Evolutionary conservation across 2,329 filamentous ascomycete genomes (phyloP), one percentile per base, ranked within the genome.

Genomic region (Talaromyces sp.): DNA sequence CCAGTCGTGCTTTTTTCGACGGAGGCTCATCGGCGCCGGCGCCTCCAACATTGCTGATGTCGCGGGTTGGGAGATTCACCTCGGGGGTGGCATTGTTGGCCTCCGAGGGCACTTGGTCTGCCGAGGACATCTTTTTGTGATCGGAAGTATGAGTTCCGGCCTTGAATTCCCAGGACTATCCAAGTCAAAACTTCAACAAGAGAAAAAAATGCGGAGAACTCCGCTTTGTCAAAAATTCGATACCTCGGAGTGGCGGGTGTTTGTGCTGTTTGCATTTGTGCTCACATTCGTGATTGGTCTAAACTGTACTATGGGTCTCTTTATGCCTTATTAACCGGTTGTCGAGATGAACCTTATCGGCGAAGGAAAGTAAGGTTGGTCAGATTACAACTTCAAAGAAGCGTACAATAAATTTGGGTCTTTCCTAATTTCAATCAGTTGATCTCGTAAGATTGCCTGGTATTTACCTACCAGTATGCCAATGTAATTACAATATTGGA

Each of bases 1-100:
- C 78, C 47, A 83, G 68, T 71, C 82, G 88, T 60, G 81, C 75
- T 64, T 83, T 81, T 75, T 89, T 89, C 47, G 80, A 71, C 35
- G 82, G 77, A 53, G 80, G 78, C 60, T 73, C 75, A 47, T 72
- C 70, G 19, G 57, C 22, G 16, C 39, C 22, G 30, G 14, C 35
- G 54, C 67, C n/a, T n/a, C n/a, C 62, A 47, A 55, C 65, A 54
- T 60, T 66, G 36, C 47, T 39, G 16, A 50, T 48, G 17, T 62
- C 57, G 20, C 63, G 61, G 50, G 61, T 65, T 29, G 61, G 48
- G 46, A 52, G 47, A 36, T 59, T 60, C 16, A 51, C 30, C 24
- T 62, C 61, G 22, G 40, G 39, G 9, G 37, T 24, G 42, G 43
- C 17, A 45, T 30, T 50, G 22, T 33, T 54, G 16, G 46, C 40